Conservation (phyloP, 1,284 basidiomycete species). For the Moesziomyces sp. region DNA sequence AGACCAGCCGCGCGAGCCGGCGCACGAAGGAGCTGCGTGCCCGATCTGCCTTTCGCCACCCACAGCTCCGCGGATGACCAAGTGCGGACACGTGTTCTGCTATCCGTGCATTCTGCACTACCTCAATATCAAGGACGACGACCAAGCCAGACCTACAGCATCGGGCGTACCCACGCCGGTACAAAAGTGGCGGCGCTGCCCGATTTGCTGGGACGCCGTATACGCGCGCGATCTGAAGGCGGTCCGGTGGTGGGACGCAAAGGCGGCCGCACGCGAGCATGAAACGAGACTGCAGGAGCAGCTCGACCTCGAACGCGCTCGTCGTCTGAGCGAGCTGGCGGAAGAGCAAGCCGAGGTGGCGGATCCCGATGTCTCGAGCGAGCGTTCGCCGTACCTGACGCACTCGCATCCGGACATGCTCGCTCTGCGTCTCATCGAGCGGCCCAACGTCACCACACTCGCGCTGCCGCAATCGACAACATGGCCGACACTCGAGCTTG, state of each 20-base stretch:
- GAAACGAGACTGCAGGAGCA: conserved; percentile 33
- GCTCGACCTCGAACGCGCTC: conserved; percentile 23
- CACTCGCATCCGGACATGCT: conserved; percentile 71
- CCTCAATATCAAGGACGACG: conserved; percentile 69
- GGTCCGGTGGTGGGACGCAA: conserved; percentile 74
- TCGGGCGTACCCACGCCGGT: conserved; percentile 18
- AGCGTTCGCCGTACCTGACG: conserved; percentile 19
- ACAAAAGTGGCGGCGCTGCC: conserved; percentile 73
- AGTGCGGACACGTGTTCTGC: conserved; percentile 86
- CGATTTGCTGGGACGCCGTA: conserved; percentile 94
- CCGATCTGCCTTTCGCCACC: conserved; percentile 95
- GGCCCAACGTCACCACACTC: conserved; percentile 93
- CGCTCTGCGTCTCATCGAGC: conserved; percentile 85
- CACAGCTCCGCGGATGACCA: conserved; percentile 92
- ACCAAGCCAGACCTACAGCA: conserved; percentile 12
- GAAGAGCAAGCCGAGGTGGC: conserved; percentile 10
- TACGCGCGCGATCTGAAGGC: conserved; percentile 90
- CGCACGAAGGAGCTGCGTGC: conserved; percentile 79
- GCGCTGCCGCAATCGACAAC: conserved; percentile 89
- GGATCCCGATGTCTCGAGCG: conserved; percentile 8
- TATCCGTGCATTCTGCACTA: conserved; percentile 75
- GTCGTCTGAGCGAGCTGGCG: conserved; percentile 21
- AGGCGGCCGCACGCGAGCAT: conserved; percentile 39
- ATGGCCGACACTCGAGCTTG: conserved; percentile 75
- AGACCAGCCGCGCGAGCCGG: conserved; percentile 42